Evolutionary conservation across 805 yeast genomes (phyloP).

Genomic region (Grigorovia humatica): DNA sequence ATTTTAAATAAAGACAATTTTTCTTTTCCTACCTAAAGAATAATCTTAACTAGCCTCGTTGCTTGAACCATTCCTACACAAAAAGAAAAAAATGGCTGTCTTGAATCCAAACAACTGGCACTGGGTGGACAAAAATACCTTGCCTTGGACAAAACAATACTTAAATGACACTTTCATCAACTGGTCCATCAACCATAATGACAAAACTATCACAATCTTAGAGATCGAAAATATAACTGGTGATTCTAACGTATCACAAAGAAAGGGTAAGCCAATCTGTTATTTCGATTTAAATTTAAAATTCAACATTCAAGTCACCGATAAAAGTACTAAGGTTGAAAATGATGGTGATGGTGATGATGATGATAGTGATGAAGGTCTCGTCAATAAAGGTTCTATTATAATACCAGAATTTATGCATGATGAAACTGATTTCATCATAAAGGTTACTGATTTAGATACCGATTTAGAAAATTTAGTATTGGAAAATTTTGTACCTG

Average conservation of each 20-base stretch:
- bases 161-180: constrained; percentile 31
- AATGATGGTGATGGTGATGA: constrained; percentile 5
- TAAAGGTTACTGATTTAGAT: constrained; percentile 36
- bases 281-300: constrained; percentile 55
- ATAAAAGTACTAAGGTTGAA: constrained; percentile 15
- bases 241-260: constrained; percentile 74
- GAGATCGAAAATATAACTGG: constrained; percentile 44
- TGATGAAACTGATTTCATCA: constrained; percentile 63
- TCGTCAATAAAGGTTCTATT: constrained; percentile 35
- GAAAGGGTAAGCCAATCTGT: constrained; percentile 73
- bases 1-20: neutral
- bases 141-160: constrained; percentile 52
- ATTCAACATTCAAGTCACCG: constrained; percentile 29
- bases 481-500: constrained; percentile 42
- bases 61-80: neutral
- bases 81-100: constrained; percentile 40
- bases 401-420: constrained; percentile 61
- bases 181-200: constrained; percentile 5
- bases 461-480: constrained; percentile 32
- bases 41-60: no score
- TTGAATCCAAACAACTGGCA: constrained; percentile 71
- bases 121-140: constrained; percentile 62
- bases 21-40: no score
- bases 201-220: constrained; percentile 13
- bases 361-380: constrained; percentile 26